A percentile compares a stretch with the other conserved stretches of the same genome.
Evolutionary conservation across 1,284 basidiomycete genomes (phyloP).

Genomic region (Pulveroboletus sp.): DNA sequence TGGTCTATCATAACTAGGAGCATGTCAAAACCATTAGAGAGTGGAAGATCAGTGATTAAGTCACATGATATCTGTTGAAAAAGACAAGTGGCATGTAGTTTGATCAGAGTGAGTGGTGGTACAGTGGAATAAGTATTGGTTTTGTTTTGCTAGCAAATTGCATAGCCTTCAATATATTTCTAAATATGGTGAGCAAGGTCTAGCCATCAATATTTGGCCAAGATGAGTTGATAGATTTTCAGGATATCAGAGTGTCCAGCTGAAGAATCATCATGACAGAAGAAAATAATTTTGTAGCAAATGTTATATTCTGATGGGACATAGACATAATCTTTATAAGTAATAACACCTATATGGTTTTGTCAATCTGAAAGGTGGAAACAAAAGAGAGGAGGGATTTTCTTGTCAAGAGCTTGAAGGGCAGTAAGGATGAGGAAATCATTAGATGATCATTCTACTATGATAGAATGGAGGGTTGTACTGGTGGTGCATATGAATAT

Average conservation of each 20-base stretch:
- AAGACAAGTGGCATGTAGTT: background rate
- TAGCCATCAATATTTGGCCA: background rate
- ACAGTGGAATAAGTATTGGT: background rate
- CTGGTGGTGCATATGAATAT: too few species aligned
- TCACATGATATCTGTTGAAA: background rate
- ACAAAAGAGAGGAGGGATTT: background rate
- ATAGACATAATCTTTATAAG: background rate
- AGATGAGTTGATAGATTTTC: background rate
- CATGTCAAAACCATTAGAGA: background rate
- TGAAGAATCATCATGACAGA: background rate
- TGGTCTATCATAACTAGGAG: background rate
- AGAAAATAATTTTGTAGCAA: background rate
- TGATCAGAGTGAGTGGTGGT: background rate
- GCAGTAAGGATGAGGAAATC: background rate
- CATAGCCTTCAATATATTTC: background rate
- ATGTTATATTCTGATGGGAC: background rate
- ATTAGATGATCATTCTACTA: too few species aligned
- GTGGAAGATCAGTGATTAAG: background rate
- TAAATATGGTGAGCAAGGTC: too few species aligned
- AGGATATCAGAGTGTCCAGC: background rate
- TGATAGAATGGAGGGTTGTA: background rate
- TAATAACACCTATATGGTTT: background rate
- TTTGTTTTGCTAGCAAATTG: background rate
- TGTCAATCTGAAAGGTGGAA: background rate
- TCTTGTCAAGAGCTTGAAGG: background rate